These are phyloP conservation scores for Naegleria gruberi DNA, from an alignment of 208 protist species.

Conservation along the genomic window DNA sequence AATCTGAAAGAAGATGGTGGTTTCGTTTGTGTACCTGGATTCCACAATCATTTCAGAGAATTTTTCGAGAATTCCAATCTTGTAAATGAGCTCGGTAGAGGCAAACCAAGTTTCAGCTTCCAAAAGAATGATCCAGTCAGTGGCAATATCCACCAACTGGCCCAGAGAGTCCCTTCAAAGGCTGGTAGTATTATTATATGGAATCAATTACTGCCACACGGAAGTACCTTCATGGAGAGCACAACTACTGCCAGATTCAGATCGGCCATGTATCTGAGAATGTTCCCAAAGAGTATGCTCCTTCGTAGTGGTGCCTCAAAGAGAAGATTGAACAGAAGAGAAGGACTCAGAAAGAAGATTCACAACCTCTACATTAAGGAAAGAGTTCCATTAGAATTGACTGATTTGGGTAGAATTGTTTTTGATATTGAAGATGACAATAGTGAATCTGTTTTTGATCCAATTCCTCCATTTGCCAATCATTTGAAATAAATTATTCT, in stretches of 20 bases:
- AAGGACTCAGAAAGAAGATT: neutral
- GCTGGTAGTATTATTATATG: neutral
- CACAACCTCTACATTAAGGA: neutral
- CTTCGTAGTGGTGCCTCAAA: neutral
- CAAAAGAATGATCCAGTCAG: neutral
- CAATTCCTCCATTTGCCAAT: neutral
- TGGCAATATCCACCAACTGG: neutral
- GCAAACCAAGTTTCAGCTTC: neutral
- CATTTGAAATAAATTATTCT: neutral
- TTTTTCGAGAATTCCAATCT: neutral
- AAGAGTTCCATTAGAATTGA: neutral
- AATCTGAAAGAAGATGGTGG: constrained; percentile 15
- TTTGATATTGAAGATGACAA: neutral
- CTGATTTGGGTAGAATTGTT: neutral
- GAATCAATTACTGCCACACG: neutral
- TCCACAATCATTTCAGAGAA: neutral
- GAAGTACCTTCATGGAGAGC: neutral
- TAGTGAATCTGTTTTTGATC: neutral
- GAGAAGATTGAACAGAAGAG: neutral
- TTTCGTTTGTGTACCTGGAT: neutral
- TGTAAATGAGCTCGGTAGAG: neutral
- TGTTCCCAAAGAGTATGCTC: constrained; percentile 7
- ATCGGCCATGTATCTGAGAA: neutral
- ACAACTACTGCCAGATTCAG: neutral
- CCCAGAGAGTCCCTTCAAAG: neutral